Percentiles rank a stretch among this genome's conserved stretches.
These are phyloP conservation scores for Zasmidium cellare DNA, from an alignment of 2,329 filamentous ascomycete genomes.

Conservation along the genomic window DNA sequence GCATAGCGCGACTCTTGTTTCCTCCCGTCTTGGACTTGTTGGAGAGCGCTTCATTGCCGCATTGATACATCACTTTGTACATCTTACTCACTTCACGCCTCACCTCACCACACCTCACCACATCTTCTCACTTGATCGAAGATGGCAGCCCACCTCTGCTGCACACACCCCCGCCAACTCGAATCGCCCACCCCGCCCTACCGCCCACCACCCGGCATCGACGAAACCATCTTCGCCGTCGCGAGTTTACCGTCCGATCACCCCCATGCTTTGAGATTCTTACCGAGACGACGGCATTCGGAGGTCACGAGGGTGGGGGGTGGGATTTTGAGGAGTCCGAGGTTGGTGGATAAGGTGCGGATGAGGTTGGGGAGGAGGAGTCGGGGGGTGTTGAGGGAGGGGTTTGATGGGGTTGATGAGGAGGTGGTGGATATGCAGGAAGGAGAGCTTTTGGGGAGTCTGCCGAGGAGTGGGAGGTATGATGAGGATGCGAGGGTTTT, in stretches of 20 bases:
- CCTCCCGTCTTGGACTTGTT: conserved; percentile 1
- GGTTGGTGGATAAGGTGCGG: not conserved
- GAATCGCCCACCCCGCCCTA: conserved; percentile 22
- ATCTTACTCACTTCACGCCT: not conserved
- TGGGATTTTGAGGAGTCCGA: not conserved
- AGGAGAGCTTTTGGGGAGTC: not conserved
- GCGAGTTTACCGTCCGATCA: conserved; percentile 33
- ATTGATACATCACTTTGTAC: not conserved
- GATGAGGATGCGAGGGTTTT: conserved; percentile 1
- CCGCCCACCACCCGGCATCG: conserved; percentile 14
- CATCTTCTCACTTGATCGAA: too few relatives aligned
- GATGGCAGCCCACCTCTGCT: conserved; percentile 17
- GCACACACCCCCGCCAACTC: conserved; percentile 20
- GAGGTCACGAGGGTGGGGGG: not conserved
- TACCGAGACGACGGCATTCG: not conserved
- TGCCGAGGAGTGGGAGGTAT: not conserved
- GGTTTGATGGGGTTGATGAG: not conserved
- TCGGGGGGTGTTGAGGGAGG: not conserved
- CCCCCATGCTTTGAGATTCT: conserved; percentile 28
- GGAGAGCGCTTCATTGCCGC: not conserved
- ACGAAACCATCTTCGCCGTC: conserved; percentile 26
- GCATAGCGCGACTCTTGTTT: not conserved
- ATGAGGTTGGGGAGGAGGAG: conserved; percentile 4
- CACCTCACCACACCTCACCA: not conserved
- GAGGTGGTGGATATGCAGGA: not conserved